Percentiles rank a stretch among this genome's conserved stretches.
These are phyloP conservation scores for Colletotrichum paranaense DNA, from an alignment of 2,329 filamentous ascomycete species.

Conservation along the genomic window DNA sequence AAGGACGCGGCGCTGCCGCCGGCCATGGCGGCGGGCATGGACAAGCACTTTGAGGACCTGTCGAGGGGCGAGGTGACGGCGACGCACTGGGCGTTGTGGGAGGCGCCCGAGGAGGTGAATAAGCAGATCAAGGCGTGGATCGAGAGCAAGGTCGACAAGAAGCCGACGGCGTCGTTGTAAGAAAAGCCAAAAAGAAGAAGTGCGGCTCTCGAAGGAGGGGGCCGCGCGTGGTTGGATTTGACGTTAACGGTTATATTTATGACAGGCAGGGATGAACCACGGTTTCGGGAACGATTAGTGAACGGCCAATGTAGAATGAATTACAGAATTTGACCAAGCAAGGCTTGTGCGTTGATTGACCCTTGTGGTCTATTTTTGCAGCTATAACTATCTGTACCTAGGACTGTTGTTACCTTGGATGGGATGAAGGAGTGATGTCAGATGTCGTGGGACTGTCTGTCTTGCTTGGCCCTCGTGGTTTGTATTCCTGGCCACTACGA, in stretches of 20 bases:
- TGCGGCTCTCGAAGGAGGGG: not conserved
- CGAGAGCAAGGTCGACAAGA: slow-evolving; percentile 45
- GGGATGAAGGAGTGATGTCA: not conserved
- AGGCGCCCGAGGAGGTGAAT: slow-evolving; percentile 80
- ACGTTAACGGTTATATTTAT: not conserved
- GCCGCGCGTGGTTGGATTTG: not conserved
- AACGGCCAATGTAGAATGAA: not conserved
- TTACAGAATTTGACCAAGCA: not conserved
- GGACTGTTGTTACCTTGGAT: not conserved
- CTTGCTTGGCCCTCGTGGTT: not conserved
- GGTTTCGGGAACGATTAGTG: not conserved
- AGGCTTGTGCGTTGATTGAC: not conserved
- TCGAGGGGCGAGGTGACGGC: slow-evolving; percentile 74
- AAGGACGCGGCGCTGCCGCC: slow-evolving; percentile 80
- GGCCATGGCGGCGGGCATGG: slow-evolving; percentile 78
- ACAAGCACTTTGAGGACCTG: slow-evolving; percentile 71
- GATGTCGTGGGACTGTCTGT: not conserved
- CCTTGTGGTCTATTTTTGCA: not conserved
- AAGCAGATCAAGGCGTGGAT: slow-evolving; percentile 75
- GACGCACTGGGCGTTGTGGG: slow-evolving; percentile 85
- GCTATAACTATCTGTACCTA: not conserved
- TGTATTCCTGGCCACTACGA: not conserved
- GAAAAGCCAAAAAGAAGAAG: not conserved
- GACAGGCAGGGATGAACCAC: not conserved
- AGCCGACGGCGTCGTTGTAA: slow-evolving; percentile 26